Percentiles rank a stretch among this genome's conserved stretches.
Evolutionary conservation across 139 green algal genomes (phyloP).

Genomic region (Tetradesmus lagerheimii): DNA sequence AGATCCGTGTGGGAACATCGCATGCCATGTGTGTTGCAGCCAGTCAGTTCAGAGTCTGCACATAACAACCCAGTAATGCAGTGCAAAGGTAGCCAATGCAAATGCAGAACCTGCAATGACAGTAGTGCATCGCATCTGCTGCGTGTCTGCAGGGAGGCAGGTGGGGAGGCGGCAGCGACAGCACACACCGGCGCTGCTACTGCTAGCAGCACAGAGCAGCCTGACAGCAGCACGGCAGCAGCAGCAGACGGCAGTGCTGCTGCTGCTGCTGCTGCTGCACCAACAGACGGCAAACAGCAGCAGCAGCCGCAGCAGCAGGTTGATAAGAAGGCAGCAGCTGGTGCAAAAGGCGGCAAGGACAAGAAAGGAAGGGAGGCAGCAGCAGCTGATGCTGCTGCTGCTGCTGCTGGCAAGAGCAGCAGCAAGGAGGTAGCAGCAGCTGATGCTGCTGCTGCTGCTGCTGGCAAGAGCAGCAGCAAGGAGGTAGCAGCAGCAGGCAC

Average conservation of each 20-base stretch:
- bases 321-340: background rate
- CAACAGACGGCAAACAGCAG: background rate
- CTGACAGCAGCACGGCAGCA: background rate
- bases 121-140: too few relatives aligned
- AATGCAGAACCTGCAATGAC: too few relatives aligned
- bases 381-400: conserved; percentile 10
- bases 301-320: conserved; percentile 11
- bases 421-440: background rate
- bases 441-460: background rate
- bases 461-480: background rate
- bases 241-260: background rate
- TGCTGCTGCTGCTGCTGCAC: conserved; percentile 17
- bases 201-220: background rate
- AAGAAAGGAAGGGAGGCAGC: background rate
- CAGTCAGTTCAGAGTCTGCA: too few relatives aligned
- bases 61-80: too few relatives aligned
- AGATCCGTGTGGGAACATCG: too few relatives aligned
- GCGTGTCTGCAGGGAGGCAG: conserved; percentile 19
- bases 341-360: conserved; percentile 3
- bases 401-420: background rate
- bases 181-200: conserved; percentile 19
- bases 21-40: too few relatives aligned
- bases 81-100: too few relatives aligned
- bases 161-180: conserved; percentile 25
- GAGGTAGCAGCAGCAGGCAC: background rate